phyloP scores from a whole-genome alignment of 306 rosid species.

The Sechiopsis laciniata region DNA sequence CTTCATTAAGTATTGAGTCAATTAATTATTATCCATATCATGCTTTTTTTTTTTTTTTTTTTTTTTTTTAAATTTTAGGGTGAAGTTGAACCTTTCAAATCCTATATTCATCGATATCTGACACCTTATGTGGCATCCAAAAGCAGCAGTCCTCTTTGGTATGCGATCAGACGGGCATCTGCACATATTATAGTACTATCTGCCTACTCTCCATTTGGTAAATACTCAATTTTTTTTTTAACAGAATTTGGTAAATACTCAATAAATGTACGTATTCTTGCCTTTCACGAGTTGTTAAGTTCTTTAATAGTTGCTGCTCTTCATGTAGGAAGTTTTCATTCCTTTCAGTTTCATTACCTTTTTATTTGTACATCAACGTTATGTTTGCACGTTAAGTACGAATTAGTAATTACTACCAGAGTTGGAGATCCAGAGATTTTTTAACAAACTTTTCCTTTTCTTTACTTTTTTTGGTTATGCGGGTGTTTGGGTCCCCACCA shows the following conservation, averaged over 20 bases:
- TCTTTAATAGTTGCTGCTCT: slow-evolving; percentile 34
- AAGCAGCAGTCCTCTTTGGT: slow-evolving; percentile 92
- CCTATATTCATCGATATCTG: slow-evolving; percentile 57
- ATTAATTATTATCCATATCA: neutral
- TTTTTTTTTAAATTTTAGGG: slow-evolving; percentile 40
- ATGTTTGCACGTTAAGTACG: neutral
- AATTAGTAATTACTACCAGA: neutral
- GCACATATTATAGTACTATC: slow-evolving; percentile 88
- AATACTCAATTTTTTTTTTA: slow-evolving; percentile 13
- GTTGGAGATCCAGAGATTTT: neutral
- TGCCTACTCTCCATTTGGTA: slow-evolving; percentile 92
- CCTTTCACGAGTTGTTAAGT: neutral
- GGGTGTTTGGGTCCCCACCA: neutral
- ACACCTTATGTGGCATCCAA: slow-evolving; percentile 77
- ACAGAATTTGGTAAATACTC: too few relatives aligned
- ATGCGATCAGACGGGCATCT: slow-evolving; percentile 88
- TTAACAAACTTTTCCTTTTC: neutral
- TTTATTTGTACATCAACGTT: slow-evolving; percentile 13
- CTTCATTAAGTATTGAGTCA: slow-evolving; percentile 2
- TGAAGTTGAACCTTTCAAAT: slow-evolving; percentile 80
- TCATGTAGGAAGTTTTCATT: slow-evolving; percentile 53
- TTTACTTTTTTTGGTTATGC: slow-evolving; percentile 2
- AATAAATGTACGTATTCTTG: neutral
- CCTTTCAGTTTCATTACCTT: neutral
- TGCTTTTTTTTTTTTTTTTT: slow-evolving; percentile 14